A percentile compares a stretch with the other conserved stretches of the same genome.
phyloP scores from a whole-genome alignment of 192 early-diverging fungal species.

The Backusella psychrophila region DNA sequence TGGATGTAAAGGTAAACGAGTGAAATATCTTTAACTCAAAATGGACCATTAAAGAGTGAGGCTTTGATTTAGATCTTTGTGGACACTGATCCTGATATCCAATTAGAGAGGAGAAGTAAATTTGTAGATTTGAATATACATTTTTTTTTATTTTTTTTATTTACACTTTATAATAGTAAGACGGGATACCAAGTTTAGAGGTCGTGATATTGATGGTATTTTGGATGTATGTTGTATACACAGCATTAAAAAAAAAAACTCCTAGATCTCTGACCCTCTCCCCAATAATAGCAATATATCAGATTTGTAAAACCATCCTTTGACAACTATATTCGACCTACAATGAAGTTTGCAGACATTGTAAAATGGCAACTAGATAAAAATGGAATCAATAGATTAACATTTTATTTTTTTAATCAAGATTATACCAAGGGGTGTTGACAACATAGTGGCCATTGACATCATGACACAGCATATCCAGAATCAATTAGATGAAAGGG shows the following conservation, averaged over 20 bases:
- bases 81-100: conserved; percentile 92
- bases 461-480: conserved; percentile 88
- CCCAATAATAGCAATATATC: conserved; percentile 67
- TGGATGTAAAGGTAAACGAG: conserved; percentile 70
- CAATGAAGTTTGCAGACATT: conserved; percentile 90
- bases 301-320: conserved; percentile 94
- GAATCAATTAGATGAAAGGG: conserved; percentile 76
- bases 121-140: neutral
- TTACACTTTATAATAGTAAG: conserved; percentile 54
- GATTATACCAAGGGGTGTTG: conserved; percentile 90
- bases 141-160: neutral
- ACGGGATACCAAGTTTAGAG: conserved; percentile 89
- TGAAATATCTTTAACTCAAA: too few relatives aligned
- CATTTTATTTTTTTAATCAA: neutral
- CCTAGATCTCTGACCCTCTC: neutral
- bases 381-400: too few relatives aligned
- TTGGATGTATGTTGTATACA: conserved; percentile 47
- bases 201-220: conserved; percentile 82
- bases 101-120: conserved; percentile 80
- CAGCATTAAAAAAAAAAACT: neutral
- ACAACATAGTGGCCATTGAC: conserved; percentile 90
- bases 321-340: conserved; percentile 90
- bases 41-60: too few relatives aligned
- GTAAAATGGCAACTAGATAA: conserved; percentile 29
- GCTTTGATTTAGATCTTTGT: conserved; percentile 71